Percentiles rank a stretch among this genome's conserved stretches.
These are phyloP conservation scores for Tuctoria greenei DNA, from an alignment of 176 grass and related monocot genomes.

Conservation along the genomic window DNA sequence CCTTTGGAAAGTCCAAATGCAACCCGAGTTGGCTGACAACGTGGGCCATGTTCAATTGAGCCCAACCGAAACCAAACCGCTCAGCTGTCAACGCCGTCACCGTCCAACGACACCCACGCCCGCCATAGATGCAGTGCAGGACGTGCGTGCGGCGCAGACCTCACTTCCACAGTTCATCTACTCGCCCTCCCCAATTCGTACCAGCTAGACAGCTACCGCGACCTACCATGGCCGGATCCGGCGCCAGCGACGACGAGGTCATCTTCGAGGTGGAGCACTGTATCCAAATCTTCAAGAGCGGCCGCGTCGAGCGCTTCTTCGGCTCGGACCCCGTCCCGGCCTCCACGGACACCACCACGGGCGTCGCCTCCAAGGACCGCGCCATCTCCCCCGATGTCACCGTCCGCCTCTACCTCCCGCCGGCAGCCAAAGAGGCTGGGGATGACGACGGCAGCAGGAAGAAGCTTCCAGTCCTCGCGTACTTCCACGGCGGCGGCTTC, in stretches of 20 bases:
- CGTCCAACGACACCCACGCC: background rate
- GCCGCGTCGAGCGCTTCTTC: conserved; percentile 51
- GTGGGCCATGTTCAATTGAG: conserved; percentile 12
- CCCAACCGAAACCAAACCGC: conserved; percentile 2
- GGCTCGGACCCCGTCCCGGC: conserved; percentile 46
- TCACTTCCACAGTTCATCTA: background rate
- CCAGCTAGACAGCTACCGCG: background rate
- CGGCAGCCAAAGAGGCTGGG: background rate
- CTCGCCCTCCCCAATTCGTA: background rate
- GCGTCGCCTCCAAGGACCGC: conserved; percentile 53
- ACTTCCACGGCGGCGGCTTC: conserved; percentile 55
- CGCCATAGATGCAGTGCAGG: no score
- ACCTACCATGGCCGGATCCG: conserved; percentile 33
- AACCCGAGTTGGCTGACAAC: background rate
- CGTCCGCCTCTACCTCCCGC: conserved; percentile 59
- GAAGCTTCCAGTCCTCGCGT: conserved; percentile 51
- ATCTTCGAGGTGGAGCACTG: conserved; percentile 43
- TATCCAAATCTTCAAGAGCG: conserved; percentile 60
- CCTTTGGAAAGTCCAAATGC: background rate
- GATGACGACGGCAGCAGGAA: background rate
- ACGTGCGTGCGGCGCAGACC: background rate
- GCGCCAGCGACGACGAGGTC: conserved; percentile 44
- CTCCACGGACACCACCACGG: conserved; percentile 36
- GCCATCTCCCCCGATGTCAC: conserved; percentile 34
- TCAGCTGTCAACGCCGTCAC: conserved; percentile 12